Conservation (phyloP, 495 filamentous ascomycete genomes). For the Hyaloscypha hepaticicola region DNA sequence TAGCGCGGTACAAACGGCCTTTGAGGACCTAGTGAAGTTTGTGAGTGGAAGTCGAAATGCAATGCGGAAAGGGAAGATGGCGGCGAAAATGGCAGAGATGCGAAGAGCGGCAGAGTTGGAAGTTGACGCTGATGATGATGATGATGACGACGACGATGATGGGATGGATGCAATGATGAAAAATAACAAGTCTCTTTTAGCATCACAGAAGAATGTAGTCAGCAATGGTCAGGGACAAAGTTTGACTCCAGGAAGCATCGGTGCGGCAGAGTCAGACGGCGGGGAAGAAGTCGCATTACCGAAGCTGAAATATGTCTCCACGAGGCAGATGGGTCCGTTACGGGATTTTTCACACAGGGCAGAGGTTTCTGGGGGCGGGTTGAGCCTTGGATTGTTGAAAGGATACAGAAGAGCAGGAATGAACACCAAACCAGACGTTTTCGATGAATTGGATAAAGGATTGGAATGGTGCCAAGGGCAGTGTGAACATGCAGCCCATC, state of each 20-base stretch:
- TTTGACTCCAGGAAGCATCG: neutral
- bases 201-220: slow-evolving; percentile 4
- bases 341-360: slow-evolving; percentile 1
- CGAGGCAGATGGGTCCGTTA: slow-evolving; percentile 26
- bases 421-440: slow-evolving; percentile 47
- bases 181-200: slow-evolving; percentile 5
- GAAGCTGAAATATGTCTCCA: slow-evolving; percentile 23
- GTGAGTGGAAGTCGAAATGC: slow-evolving; percentile 79
- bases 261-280: neutral
- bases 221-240: slow-evolving; percentile 15
- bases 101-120: slow-evolving; percentile 51
- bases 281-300: slow-evolving; percentile 24
- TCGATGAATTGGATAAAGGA: slow-evolving; percentile 71
- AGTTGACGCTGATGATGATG: slow-evolving; percentile 46
- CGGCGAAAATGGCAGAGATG: slow-evolving; percentile 58
- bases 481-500: slow-evolving; percentile 83
- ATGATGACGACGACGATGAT: slow-evolving; percentile 35
- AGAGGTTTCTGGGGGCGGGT: slow-evolving; percentile 10
- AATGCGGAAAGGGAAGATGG: slow-evolving; percentile 77
- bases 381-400: slow-evolving; percentile 21
- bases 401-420: slow-evolving; percentile 18
- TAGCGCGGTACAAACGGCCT: slow-evolving; percentile 74
- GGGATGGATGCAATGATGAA: neutral
- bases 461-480: slow-evolving; percentile 76
- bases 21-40: slow-evolving; percentile 76